Percentiles rank a stretch among this genome's conserved stretches.
These are phyloP conservation scores for Ophiostoma ulmi DNA, from an alignment of 2,329 filamentous ascomycete genomes.

Conservation along the genomic window DNA sequence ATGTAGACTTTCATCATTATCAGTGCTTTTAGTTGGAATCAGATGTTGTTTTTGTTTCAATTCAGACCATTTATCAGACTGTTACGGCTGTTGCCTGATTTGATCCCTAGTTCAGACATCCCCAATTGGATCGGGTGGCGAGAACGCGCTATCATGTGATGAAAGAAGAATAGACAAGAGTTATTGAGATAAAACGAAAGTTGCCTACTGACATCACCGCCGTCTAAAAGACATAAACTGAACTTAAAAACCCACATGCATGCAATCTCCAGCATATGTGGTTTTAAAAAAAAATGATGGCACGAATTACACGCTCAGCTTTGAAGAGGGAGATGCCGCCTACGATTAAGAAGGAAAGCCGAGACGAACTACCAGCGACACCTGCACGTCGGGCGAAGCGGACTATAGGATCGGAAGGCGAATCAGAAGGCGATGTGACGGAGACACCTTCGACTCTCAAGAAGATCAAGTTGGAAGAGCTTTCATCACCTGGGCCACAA, in stretches of 20 bases:
- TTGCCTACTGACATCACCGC: not conserved
- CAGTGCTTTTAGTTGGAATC: not conserved
- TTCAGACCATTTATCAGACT: not conserved
- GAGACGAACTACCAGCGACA: not conserved
- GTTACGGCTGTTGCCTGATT: not conserved
- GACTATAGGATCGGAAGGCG: not conserved
- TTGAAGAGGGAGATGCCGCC: not conserved
- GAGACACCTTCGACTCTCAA: not conserved
- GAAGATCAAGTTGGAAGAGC: not conserved
- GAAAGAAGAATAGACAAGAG: not conserved
- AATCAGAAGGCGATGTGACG: not conserved
- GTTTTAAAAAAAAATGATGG: not conserved
- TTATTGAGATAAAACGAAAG: not conserved
- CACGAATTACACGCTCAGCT: not conserved
- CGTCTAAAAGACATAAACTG: not conserved
- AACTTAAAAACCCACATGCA: not conserved
- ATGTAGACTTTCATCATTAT: not conserved
- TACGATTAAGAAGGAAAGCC: not conserved
- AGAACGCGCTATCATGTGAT: slow-evolving; percentile 10
- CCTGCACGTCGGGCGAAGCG: slow-evolving; percentile 1
- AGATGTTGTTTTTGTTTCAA: not conserved
- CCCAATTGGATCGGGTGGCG: not conserved
- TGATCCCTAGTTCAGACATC: not conserved
- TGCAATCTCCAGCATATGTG: not conserved
- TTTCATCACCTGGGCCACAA: not conserved